These are phyloP conservation scores for Alectoria sarmentosa DNA, from an alignment of 495 filamentous ascomycete species.

Conservation along the genomic window DNA sequence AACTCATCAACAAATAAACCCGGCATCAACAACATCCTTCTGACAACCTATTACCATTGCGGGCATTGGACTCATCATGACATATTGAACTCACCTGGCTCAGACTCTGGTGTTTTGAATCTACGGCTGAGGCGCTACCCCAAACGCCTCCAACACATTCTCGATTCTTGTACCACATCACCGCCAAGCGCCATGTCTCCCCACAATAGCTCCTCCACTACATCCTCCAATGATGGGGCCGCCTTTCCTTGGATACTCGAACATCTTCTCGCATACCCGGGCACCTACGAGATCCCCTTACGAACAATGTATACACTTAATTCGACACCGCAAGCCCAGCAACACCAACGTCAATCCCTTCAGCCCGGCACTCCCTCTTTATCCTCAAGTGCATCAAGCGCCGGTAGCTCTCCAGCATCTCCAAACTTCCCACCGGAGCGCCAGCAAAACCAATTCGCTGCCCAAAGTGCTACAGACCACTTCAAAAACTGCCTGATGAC, in stretches of 20 bases:
- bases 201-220: conserved; percentile 19
- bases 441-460: conserved; percentile 28
- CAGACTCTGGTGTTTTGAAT: neutral
- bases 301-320: conserved; percentile 71
- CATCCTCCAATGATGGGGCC: conserved; percentile 37
- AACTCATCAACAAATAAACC: conserved; percentile 19
- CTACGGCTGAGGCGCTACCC: conserved; percentile 2
- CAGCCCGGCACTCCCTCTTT: conserved; percentile 32
- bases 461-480: conserved; percentile 46
- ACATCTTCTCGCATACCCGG: conserved; percentile 59
- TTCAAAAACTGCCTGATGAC: conserved; percentile 56
- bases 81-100: neutral
- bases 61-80: conserved; percentile 2
- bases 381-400: conserved; percentile 32
- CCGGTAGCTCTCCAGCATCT: conserved; percentile 36
- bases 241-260: conserved; percentile 57
- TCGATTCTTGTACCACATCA: neutral
- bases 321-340: conserved; percentile 45
- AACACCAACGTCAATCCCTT: conserved; percentile 30
- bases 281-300: conserved; percentile 63
- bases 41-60: neutral
- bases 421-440: conserved; percentile 32
- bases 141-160: conserved; percentile 11
- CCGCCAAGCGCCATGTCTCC: conserved; percentile 18
- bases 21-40: neutral